Evolutionary conservation across 148 eudicot genomes (phyloP), one percentile per base, ranked within the genome.

Genomic region (Rhododendron ovatum): DNA sequence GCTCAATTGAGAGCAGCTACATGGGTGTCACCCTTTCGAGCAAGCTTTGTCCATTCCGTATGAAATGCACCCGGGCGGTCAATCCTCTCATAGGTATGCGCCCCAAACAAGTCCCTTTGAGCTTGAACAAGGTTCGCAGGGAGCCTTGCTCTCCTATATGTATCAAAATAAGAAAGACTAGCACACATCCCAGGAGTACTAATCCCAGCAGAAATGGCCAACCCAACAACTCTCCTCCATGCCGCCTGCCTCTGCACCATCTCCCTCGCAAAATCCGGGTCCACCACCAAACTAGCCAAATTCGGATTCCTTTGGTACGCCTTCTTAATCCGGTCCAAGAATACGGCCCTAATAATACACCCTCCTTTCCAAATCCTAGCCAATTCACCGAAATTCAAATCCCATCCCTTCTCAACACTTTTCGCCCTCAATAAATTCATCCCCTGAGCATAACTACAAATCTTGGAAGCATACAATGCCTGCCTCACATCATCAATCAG

Each of bases 351-450:
- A 61, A 96, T 96, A 37, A 96, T 96, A 91, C 98, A 96, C 10
- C 98, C 98, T 2, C 98, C 98, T 88, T 96, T 96, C 98, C 98
- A 96, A 55, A 96, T 96, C 83, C 98, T 91, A 86, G 98, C 98
- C 59, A 96, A 92, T 88, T 96, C 98, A 47, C 96, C 95, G 0
- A 96, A 92, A 86, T 91, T 91, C 87, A 96, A 90, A 85, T 82
- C 95, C 98, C 98, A 95, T 57, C 95, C 98, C 86, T 93, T 90
- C 85, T 95, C 94, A 39, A 78, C 84, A 37, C 98, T 95, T 91
- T 95, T 95, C 48, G 98, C 98, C 67, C 96, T 93, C 35, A 95
- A 92, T 89, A 95, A 89, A 88, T 95, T 94, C 98, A 95, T 94
- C 53, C 98, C 98, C 61, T 95, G 98, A 10, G 98, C 98, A 80